A percentile compares a stretch with the other conserved stretches of the same genome.
Evolutionary conservation across 2,329 filamentous ascomycete species (phyloP).

Genomic region (Pleurostoma richardsiae): DNA sequence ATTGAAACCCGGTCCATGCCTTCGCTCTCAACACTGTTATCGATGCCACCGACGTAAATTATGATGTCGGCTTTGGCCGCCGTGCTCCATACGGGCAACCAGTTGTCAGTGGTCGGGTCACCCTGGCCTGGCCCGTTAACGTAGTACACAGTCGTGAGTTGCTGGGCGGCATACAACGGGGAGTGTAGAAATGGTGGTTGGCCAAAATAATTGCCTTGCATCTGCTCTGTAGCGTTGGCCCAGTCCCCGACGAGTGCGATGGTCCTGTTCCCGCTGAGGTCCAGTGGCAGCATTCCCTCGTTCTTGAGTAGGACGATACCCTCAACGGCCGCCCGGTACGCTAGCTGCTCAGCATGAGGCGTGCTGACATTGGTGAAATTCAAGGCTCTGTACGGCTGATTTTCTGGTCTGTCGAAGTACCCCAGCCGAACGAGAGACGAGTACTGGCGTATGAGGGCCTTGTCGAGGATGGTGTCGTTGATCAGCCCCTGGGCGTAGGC

Average conservation of each 20-base stretch:
- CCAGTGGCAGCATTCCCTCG: slow-evolving; percentile 42
- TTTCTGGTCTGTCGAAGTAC: slow-evolving; percentile 47
- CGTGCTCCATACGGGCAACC: slow-evolving; percentile 24
- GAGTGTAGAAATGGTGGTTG: slow-evolving; percentile 48
- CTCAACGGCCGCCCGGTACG: slow-evolving; percentile 46
- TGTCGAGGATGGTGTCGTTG: slow-evolving; percentile 39
- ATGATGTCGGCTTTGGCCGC: slow-evolving; percentile 43
- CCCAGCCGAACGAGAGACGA: slow-evolving; percentile 48
- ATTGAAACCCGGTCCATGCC: slow-evolving; percentile 44
- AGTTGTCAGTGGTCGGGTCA: slow-evolving; percentile 19
- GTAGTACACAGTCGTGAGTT: slow-evolving; percentile 11
- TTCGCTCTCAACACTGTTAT: slow-evolving; percentile 46
- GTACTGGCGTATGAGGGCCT: slow-evolving; percentile 46
- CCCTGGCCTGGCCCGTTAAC: slow-evolving; percentile 15
- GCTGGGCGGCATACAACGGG: slow-evolving; percentile 38
- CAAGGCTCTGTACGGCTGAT: slow-evolving; percentile 44
- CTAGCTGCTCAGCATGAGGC: slow-evolving; percentile 46
- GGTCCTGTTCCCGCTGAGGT: slow-evolving; percentile 37
- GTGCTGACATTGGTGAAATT: slow-evolving; percentile 51
- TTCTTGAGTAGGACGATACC: slow-evolving; percentile 50
- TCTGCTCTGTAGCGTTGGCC: slow-evolving; percentile 50
- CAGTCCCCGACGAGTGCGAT: slow-evolving; percentile 55
- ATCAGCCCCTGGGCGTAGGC: slow-evolving; percentile 28
- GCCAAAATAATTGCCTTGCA: slow-evolving; percentile 57
- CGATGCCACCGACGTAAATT: slow-evolving; percentile 50